Conservation (phyloP, 352 stramenopile species). For the Elongisporangium undulatum region DNA sequence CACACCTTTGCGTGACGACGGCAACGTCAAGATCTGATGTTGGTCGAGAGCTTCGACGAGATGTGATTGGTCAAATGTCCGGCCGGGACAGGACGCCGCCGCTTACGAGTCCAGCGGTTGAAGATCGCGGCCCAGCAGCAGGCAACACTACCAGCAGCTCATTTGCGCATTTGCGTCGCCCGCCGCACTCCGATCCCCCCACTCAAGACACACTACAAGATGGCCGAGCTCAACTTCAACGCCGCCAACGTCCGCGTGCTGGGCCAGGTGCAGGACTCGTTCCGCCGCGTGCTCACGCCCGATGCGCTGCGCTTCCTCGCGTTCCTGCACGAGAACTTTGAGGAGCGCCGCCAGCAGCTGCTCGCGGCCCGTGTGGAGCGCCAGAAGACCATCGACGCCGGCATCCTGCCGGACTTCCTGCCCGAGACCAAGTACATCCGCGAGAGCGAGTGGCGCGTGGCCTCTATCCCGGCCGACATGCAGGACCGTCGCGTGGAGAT, state of each 20-base stretch:
- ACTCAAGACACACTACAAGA: slow-evolving; percentile 7
- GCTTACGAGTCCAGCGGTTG: neutral
- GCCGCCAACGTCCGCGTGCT: slow-evolving; percentile 81
- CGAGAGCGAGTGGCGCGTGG: slow-evolving; percentile 71
- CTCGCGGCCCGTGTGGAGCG: slow-evolving; percentile 43
- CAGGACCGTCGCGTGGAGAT: slow-evolving; percentile 94
- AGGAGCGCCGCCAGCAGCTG: slow-evolving; percentile 47
- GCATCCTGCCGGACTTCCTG: slow-evolving; percentile 86
- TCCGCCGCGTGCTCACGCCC: slow-evolving; percentile 83
- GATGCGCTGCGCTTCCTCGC: slow-evolving; percentile 91
- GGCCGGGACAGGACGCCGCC: slow-evolving; percentile 2
- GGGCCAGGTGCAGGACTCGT: slow-evolving; percentile 70
- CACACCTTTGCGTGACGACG: slow-evolving; percentile 5
- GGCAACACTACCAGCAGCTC: neutral
- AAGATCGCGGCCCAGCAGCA: neutral
- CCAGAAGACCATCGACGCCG: slow-evolving; percentile 84
- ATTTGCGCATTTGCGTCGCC: slow-evolving; percentile 4
- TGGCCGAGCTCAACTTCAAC: slow-evolving; percentile 43
- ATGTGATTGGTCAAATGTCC: slow-evolving; percentile 2
- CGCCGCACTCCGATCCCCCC: neutral
- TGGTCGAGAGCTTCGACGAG: slow-evolving; percentile 1
- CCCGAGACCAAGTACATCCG: slow-evolving; percentile 80
- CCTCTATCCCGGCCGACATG: slow-evolving; percentile 81
- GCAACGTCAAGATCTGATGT: slow-evolving; percentile 4
- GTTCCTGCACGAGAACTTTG: slow-evolving; percentile 88